phyloP scores from a whole-genome alignment of 441 rosid genomes.

The Arabidopsis hybrid region DNA sequence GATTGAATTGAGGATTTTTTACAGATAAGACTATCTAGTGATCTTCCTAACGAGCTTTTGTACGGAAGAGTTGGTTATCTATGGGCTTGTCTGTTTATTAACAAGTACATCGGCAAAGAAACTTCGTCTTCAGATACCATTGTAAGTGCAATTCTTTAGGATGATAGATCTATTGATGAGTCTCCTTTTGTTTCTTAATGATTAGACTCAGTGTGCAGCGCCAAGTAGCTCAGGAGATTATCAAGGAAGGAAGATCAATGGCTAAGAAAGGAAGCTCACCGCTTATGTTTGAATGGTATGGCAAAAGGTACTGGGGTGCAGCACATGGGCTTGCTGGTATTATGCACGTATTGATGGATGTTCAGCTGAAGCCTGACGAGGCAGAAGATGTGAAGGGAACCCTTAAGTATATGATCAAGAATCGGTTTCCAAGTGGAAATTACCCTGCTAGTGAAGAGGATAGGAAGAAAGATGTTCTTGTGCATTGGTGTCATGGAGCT shows the following conservation, averaged over 20 bases:
- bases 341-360: conserved; percentile 67
- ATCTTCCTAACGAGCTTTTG: conserved; percentile 62
- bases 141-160: conserved; percentile 43
- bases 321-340: conserved; percentile 80
- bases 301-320: conserved; percentile 72
- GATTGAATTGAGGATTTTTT: background rate
- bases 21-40: conserved; percentile 57
- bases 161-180: background rate
- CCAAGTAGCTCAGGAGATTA: conserved; percentile 51
- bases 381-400: conserved; percentile 61
- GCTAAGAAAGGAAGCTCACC: conserved; percentile 57
- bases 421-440: conserved; percentile 61
- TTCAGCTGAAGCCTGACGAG: conserved; percentile 64
- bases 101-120: conserved; percentile 56
- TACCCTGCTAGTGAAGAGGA: conserved; percentile 65
- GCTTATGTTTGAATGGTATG: conserved; percentile 70
- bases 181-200: background rate
- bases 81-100: conserved; percentile 69
- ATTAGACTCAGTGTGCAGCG: conserved; percentile 48
- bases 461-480: conserved; percentile 54
- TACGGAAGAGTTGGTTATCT: conserved; percentile 65
- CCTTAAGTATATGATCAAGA: conserved; percentile 57
- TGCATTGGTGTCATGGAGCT: conserved; percentile 81
- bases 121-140: conserved; percentile 52
- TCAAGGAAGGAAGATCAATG: conserved; percentile 54